Evolutionary conservation across 2,329 filamentous ascomycete species (phyloP).

Genomic region (Paraconiothyrium sp.): DNA sequence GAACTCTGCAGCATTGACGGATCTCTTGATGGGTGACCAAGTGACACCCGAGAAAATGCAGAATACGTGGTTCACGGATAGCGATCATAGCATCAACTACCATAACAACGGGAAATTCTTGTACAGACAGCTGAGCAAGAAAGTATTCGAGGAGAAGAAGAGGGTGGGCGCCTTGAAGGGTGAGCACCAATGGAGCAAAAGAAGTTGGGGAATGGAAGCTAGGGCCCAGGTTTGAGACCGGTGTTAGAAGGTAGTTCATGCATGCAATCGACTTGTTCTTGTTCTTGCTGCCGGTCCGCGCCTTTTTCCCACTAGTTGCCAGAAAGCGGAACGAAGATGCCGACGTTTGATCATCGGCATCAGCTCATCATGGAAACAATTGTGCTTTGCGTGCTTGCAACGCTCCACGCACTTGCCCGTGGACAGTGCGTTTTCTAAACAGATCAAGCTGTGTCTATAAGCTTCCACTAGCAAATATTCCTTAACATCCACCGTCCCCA

Average conservation of each 20-base stretch:
- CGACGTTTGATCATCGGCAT: not conserved
- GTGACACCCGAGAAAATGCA: slow-evolving; percentile 70
- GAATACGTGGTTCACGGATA: slow-evolving; percentile 72
- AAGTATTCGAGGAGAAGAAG: slow-evolving; percentile 69
- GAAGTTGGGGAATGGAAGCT: slow-evolving; percentile 18
- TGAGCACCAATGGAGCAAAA: slow-evolving; percentile 60
- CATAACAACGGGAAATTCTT: slow-evolving; percentile 65
- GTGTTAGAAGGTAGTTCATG: not conserved
- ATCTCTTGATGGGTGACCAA: slow-evolving; percentile 67
- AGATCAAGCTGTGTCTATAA: too few relatives aligned
- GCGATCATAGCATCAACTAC: slow-evolving; percentile 69
- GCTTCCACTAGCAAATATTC: too few relatives aligned
- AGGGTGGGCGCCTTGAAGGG: slow-evolving; percentile 52
- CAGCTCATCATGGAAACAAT: not conserved
- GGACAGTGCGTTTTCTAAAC: too few relatives aligned
- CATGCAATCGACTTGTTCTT: not conserved
- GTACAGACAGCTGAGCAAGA: slow-evolving; percentile 70
- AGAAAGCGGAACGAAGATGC: not conserved
- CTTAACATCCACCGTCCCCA: too few relatives aligned
- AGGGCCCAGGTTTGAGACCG: slow-evolving; percentile 8
- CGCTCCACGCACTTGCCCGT: not conserved
- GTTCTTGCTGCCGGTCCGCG: not conserved
- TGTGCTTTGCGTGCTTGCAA: not conserved
- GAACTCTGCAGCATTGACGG: slow-evolving; percentile 69
- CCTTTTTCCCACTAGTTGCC: not conserved